These are phyloP conservation scores for Pythium chondricola DNA, from an alignment of 352 stramenopile species.

Conservation along the genomic window DNA sequence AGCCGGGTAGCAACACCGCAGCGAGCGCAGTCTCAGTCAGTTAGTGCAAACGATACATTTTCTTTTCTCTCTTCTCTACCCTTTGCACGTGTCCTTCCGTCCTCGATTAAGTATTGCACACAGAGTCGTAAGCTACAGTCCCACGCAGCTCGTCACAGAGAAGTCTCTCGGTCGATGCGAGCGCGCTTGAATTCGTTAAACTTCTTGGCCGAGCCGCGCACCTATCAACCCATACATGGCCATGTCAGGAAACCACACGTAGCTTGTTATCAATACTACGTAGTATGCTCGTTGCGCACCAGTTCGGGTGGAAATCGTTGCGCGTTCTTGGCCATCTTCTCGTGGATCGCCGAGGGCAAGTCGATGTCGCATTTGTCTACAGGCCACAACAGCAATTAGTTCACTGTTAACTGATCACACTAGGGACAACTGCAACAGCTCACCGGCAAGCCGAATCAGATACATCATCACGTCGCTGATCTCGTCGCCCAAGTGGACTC, in stretches of 20 bases:
- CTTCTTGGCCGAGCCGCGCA: conserved; percentile 67
- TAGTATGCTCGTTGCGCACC: conserved; percentile 4
- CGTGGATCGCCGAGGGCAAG: conserved; percentile 77
- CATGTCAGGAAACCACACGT: not conserved
- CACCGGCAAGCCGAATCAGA: conserved; percentile 88
- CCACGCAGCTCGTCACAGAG: too few species aligned
- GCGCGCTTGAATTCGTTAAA: conserved; percentile 77
- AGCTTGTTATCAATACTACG: not conserved
- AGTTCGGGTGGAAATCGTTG: conserved; percentile 73
- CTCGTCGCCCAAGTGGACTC: conserved; percentile 92
- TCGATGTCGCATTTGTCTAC: conserved; percentile 87
- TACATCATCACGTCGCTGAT: conserved; percentile 97
- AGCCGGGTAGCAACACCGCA: too few species aligned
- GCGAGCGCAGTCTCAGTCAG: too few species aligned
- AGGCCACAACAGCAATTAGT: not conserved
- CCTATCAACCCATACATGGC: conserved; percentile 18
- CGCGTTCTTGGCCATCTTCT: conserved; percentile 91
- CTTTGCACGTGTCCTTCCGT: too few species aligned
- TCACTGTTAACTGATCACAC: not conserved
- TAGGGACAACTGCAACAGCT: not conserved
- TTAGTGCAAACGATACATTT: too few species aligned
- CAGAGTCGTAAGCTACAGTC: too few species aligned
- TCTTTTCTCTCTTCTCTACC: too few species aligned
- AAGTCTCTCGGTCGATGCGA: conserved; percentile 39
- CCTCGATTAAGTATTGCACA: too few species aligned